Conservation (phyloP, 345 rosid genomes). For the Toxicodendron radicans region DNA sequence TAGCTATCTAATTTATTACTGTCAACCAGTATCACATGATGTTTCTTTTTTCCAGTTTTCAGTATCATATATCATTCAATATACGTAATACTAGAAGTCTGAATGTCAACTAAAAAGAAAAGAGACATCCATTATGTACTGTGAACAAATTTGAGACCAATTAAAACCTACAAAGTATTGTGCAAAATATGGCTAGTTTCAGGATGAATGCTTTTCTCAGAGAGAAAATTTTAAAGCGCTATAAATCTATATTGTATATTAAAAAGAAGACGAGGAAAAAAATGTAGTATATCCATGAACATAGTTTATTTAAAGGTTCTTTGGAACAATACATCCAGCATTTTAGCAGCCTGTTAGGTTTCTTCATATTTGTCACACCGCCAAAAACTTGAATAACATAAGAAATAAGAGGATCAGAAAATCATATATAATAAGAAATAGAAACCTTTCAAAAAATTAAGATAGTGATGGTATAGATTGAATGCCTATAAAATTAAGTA, state of each 20-base stretch:
- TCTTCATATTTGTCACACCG: background rate
- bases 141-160: background rate
- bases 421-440: background rate
- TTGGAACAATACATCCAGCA: background rate
- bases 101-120: background rate
- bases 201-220: too few relatives aligned
- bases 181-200: too few relatives aligned
- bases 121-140: background rate
- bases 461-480: background rate
- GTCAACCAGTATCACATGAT: background rate
- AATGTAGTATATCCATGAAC: too few relatives aligned
- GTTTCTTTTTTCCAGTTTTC: background rate
- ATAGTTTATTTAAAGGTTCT: background rate
- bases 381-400: background rate
- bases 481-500: slow-evolving; percentile 16
- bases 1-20: background rate
- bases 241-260: too few relatives aligned
- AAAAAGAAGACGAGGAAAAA: background rate
- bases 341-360: background rate
- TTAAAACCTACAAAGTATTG: too few relatives aligned
- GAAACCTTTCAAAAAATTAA: background rate
- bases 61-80: too few relatives aligned
- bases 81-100: background rate
- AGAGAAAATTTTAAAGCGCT: too few relatives aligned
- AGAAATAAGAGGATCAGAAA: background rate